Percentiles rank a stretch among this genome's conserved stretches.
Evolutionary conservation across 495 filamentous ascomycete genomes (phyloP).

Genomic region (Cairneyella variabilis): DNA sequence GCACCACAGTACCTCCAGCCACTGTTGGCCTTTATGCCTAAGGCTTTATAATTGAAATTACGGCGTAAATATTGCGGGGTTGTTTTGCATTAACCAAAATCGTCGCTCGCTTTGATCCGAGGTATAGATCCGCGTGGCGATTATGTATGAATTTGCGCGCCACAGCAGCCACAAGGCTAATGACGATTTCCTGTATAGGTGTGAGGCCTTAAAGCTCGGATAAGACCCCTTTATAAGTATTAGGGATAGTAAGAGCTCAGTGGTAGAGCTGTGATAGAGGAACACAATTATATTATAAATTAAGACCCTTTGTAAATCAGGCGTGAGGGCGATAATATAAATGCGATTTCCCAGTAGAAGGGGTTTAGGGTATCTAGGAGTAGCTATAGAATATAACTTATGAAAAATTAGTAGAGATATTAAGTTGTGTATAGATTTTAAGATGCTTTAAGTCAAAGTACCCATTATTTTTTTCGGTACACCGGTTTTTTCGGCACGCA

Average conservation of each 20-base stretch:
- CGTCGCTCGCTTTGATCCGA: constrained; percentile 6
- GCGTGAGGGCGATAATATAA: not conserved
- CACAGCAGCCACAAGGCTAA: too few species aligned
- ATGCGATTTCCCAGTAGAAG: too few species aligned
- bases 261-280: too few species aligned
- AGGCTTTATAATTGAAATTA: constrained; percentile 15
- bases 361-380: too few species aligned
- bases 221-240: too few species aligned
- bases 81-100: constrained; percentile 10
- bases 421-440: not conserved
- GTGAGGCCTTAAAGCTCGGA: not conserved
- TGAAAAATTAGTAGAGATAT: not conserved
- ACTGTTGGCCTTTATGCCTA: constrained; percentile 15
- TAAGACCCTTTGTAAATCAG: too few species aligned
- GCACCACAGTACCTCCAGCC: constrained; percentile 6
- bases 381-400: too few species aligned
- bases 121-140: constrained; percentile 12
- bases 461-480: too few species aligned
- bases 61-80: constrained; percentile 7
- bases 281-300: not conserved
- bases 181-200: too few species aligned
- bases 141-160: too few species aligned
- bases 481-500: too few species aligned
- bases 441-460: not conserved
- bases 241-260: too few species aligned